A percentile compares a stretch with the other conserved stretches of the same genome.
Evolutionary conservation across 495 filamentous ascomycete species (phyloP).

Genomic region (Penicillium lagena): DNA sequence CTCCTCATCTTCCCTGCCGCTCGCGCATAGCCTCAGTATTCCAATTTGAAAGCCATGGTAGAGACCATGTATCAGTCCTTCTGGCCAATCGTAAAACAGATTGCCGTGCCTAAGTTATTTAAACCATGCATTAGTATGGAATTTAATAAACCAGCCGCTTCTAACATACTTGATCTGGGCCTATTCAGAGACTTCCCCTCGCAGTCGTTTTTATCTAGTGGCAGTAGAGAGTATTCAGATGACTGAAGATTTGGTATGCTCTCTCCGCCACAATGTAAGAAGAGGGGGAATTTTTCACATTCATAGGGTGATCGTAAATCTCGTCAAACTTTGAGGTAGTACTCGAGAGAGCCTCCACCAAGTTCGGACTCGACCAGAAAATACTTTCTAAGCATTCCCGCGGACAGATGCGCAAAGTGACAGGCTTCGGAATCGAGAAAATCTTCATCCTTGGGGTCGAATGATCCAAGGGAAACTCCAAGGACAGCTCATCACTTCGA

Average conservation of each 20-base stretch:
- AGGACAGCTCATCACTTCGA: background rate
- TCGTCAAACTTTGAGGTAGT: background rate
- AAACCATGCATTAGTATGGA: background rate
- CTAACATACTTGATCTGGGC: background rate
- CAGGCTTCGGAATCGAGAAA: background rate
- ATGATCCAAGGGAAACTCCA: background rate
- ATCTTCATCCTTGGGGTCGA: background rate
- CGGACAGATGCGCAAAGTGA: background rate
- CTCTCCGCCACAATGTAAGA: background rate
- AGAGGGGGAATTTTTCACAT: background rate
- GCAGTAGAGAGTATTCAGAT: background rate
- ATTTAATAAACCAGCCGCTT: background rate
- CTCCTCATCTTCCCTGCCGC: background rate
- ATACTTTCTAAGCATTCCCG: background rate
- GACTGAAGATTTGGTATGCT: background rate
- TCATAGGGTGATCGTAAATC: background rate
- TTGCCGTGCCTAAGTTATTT: background rate
- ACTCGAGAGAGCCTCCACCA: background rate
- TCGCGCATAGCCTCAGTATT: background rate
- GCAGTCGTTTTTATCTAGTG: background rate
- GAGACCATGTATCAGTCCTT: background rate
- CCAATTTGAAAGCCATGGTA: background rate
- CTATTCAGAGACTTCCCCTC: background rate
- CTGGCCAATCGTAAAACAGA: background rate
- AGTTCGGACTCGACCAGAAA: background rate